Conservation (phyloP, 176 grass and related monocot genomes). For the Luzula sylvatica region DNA sequence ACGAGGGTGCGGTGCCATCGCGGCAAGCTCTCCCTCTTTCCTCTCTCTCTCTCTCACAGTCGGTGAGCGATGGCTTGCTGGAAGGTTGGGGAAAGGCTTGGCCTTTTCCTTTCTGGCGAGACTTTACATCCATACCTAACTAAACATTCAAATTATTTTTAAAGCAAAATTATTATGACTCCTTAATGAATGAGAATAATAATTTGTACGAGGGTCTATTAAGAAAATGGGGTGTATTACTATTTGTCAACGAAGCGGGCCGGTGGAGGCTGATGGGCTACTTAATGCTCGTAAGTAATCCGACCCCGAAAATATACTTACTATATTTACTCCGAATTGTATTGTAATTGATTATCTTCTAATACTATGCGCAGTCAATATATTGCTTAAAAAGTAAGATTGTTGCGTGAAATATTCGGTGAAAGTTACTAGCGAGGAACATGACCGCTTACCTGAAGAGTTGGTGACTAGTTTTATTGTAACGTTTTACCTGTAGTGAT, state of each 20-base stretch:
- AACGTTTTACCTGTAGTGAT: neutral
- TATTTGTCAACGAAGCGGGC: neutral
- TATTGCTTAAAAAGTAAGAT: neutral
- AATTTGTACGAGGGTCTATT: neutral
- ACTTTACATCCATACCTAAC: neutral
- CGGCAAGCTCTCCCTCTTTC: no score
- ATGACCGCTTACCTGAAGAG: conserved; percentile 6
- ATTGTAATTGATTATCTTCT: neutral
- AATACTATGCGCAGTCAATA: neutral
- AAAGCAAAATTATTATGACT: no score
- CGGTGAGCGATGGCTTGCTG: no score
- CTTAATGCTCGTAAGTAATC: neutral
- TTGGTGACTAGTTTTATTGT: neutral
- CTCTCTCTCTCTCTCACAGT: no score
- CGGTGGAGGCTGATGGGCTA: neutral
- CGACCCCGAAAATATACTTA: neutral
- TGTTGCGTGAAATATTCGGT: neutral
- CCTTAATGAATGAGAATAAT: no score
- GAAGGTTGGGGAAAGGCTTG: neutral
- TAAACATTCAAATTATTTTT: neutral
- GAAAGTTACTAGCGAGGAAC: neutral
- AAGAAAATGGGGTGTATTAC: neutral
- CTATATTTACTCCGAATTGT: neutral
- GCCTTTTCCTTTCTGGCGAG: neutral
- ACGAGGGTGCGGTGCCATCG: conserved; percentile 3